phyloP scores from a whole-genome alignment of 257 asterid species.

The Solanum medicagineum region DNA sequence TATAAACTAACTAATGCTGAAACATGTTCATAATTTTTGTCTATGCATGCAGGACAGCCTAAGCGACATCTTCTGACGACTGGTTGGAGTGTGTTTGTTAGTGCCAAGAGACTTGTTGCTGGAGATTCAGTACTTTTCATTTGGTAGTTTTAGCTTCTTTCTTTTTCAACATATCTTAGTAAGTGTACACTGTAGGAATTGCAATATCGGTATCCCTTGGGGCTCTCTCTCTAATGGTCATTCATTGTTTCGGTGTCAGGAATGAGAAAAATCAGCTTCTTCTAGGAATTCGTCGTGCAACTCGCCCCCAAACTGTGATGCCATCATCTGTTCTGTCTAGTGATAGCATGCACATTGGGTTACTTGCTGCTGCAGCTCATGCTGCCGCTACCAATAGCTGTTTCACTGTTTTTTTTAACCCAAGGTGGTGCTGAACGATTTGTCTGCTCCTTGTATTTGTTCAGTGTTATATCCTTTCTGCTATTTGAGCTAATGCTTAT shows the following conservation, averaged over 20 bases:
- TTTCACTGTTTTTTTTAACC: constrained; percentile 89
- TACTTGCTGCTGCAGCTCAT: constrained; percentile 99
- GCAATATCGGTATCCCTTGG: background rate
- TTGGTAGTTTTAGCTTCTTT: constrained; percentile 25
- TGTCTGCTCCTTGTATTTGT: background rate
- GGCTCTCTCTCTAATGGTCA: background rate
- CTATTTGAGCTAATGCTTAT: constrained; percentile 7
- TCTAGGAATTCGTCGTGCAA: constrained; percentile 90
- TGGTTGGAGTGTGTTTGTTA: constrained; percentile 53
- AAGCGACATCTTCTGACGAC: constrained; percentile 51
- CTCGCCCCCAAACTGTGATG: constrained; percentile 95
- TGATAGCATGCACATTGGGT: constrained; percentile 98
- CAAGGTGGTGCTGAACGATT: constrained; percentile 36
- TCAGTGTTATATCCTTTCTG: background rate
- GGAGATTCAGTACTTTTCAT: constrained; percentile 49
- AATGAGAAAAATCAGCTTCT: constrained; percentile 96
- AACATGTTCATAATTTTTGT: background rate
- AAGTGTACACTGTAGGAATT: background rate
- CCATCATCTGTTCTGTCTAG: constrained; percentile 97
- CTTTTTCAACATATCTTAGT: background rate
- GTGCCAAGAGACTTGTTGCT: constrained; percentile 47
- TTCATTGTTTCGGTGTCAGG: constrained; percentile 23
- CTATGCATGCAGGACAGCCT: constrained; percentile 37
- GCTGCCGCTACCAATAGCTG: constrained; percentile 98
- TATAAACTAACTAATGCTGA: background rate